Evolutionary conservation across 768 basidiomycete species (phyloP).

Genomic region (Termitomyces sp.): DNA sequence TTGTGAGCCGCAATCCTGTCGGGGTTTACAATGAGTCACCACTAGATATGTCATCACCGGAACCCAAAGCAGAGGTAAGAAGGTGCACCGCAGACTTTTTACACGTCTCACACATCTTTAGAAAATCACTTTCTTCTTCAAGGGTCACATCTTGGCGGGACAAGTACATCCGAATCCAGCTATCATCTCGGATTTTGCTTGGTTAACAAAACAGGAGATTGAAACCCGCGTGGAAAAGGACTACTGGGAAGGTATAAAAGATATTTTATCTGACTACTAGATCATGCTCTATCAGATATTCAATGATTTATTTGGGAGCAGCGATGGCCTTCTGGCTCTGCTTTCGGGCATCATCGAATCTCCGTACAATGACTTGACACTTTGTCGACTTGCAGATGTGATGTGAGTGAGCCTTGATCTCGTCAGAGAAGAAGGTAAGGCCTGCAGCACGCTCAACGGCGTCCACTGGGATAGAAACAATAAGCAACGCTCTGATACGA

Average conservation of each 20-base stretch:
- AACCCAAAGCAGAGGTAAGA: constrained; percentile 34
- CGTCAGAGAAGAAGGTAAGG: constrained; percentile 80
- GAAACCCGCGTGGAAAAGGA: constrained; percentile 57
- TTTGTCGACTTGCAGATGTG: constrained; percentile 87
- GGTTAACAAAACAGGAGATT: constrained; percentile 94
- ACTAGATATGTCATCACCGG: constrained; percentile 21
- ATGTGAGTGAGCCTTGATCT: constrained; percentile 68
- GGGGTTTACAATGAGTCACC: constrained; percentile 63
- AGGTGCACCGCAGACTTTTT: neutral
- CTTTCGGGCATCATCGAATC: constrained; percentile 90
- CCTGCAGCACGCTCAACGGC: constrained; percentile 90
- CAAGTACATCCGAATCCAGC: constrained; percentile 62
- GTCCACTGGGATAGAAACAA: constrained; percentile 56
- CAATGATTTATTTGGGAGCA: constrained; percentile 37
- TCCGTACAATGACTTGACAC: constrained; percentile 83
- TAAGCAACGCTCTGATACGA: neutral
- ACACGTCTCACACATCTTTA: constrained; percentile 26
- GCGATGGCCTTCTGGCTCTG: constrained; percentile 53
- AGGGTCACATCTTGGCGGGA: constrained; percentile 89
- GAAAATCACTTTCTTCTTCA: constrained; percentile 86
- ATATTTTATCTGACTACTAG: constrained; percentile 74
- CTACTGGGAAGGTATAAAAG: constrained; percentile 78
- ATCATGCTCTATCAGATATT: constrained; percentile 13
- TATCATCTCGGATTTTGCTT: constrained; percentile 74
- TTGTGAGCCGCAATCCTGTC: constrained; percentile 87